Percentiles rank a stretch among this genome's conserved stretches.
Evolutionary conservation across 129 eudicot genomes (phyloP).

Genomic region (Daucus carota): DH1_v3.0 NC_030383.2:8469001-8469500

Average conservation of each 20-base stretch:
- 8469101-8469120: not conserved
- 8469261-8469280: conserved; percentile 18
- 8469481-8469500: conserved; percentile 49
- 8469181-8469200: not conserved
- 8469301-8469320: conserved; percentile 10
- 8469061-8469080: not conserved
- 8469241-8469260: conserved; percentile 14
- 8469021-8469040: not conserved
- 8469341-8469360: conserved; percentile 11
- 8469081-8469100: not conserved
- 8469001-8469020: not conserved
- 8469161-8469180: not conserved
- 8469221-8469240: conserved; percentile 25
- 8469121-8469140: not conserved
- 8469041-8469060: not conserved
- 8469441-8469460: conserved; percentile 30
- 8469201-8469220: conserved; percentile 1
- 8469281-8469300: not conserved
- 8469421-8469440: conserved; percentile 50
- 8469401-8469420: conserved; percentile 47
- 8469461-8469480: conserved; percentile 48
- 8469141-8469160: not conserved
- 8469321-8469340: conserved; percentile 27
- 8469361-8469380: conserved; percentile 9
- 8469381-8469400: conserved; percentile 16